These are phyloP conservation scores for Dryadomyces quercus-mongolicae DNA, from an alignment of 2,329 filamentous ascomycete species.

Conservation along the genomic window DNA sequence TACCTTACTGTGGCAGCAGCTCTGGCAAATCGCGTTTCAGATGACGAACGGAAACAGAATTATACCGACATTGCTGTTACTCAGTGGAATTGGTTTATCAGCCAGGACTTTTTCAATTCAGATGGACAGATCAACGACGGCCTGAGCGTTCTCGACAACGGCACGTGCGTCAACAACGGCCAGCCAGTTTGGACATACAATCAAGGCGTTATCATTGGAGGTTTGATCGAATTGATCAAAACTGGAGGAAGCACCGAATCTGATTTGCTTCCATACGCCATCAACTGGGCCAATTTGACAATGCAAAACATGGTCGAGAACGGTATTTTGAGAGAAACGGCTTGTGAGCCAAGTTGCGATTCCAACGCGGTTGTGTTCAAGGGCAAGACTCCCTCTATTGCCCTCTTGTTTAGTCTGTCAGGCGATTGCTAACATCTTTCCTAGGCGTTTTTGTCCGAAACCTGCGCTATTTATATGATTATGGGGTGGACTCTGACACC, in stretches of 20 bases:
- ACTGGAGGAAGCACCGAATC: constrained; percentile 27
- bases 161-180: constrained; percentile 34
- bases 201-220: constrained; percentile 40
- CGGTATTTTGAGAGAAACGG: constrained; percentile 38
- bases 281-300: constrained; percentile 35
- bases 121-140: constrained; percentile 39
- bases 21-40: constrained; percentile 31
- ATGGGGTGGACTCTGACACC: constrained; percentile 25
- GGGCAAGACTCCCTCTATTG: constrained; percentile 37
- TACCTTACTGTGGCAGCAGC: constrained; percentile 38
- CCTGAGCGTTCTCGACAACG: constrained; percentile 25
- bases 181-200: constrained; percentile 38
- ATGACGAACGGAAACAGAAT: constrained; percentile 20
- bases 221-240: constrained; percentile 31
- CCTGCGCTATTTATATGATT: constrained; percentile 39
- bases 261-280: constrained; percentile 26
- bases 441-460: constrained; percentile 51
- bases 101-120: constrained; percentile 34
- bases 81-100: constrained; percentile 40
- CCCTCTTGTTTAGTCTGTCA: not conserved
- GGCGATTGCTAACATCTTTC: not conserved
- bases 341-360: constrained; percentile 27
- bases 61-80: constrained; percentile 34
- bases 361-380: constrained; percentile 40
- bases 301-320: constrained; percentile 28